Percentiles rank a stretch among this genome's conserved stretches.
phyloP scores from a whole-genome alignment of 1,139 yeast species.

The Geotrichum histeridarum region DNA sequence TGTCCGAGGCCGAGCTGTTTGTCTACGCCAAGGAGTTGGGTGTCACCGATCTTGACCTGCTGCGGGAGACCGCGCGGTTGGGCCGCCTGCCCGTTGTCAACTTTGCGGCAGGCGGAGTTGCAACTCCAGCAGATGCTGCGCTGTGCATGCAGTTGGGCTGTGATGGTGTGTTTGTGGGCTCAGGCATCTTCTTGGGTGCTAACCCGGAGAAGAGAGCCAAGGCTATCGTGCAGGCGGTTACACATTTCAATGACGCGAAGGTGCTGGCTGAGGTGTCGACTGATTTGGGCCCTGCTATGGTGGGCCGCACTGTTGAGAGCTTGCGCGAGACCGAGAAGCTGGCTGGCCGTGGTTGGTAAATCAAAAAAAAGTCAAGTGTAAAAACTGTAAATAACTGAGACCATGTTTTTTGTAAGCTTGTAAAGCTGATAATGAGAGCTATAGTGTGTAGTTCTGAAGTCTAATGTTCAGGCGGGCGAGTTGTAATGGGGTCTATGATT shows the following conservation, averaged over 20 bases:
- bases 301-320: conserved; percentile 56
- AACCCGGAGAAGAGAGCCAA: conserved; percentile 72
- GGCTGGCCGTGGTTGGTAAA: conserved; percentile 53
- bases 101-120: conserved; percentile 89
- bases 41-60: conserved; percentile 50
- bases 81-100: conserved; percentile 80
- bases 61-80: conserved; percentile 48
- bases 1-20: conserved; percentile 46
- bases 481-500: no score
- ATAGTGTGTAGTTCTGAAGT: no score
- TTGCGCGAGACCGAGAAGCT: conserved; percentile 48
- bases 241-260: conserved; percentile 62
- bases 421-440: not conserved
- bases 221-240: conserved; percentile 78
- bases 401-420: not conserved
- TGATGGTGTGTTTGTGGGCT: conserved; percentile 89
- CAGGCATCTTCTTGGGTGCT: conserved; percentile 74
- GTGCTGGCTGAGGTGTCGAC: conserved; percentile 66
- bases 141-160: conserved; percentile 87
- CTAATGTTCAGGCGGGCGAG: no score
- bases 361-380: not conserved
- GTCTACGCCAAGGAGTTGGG: conserved; percentile 55
- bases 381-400: not conserved
- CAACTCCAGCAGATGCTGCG: conserved; percentile 88
- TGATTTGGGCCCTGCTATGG: conserved; percentile 73